Conservation (phyloP, 2,329 filamentous ascomycete species). For the Calonectria pteridis region DNA sequence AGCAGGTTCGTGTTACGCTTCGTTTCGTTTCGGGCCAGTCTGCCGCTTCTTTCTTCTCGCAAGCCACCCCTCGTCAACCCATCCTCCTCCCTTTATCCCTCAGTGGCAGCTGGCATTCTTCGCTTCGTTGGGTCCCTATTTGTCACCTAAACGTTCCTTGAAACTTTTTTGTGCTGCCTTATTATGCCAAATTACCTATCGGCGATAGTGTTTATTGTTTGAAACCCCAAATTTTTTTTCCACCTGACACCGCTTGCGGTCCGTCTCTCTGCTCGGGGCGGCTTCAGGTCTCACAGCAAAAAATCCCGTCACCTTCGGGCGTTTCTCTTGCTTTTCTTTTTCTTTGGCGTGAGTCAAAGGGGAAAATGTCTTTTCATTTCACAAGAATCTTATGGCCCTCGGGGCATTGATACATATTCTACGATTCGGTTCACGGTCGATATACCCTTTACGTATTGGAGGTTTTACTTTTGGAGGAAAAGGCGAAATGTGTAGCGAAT, state of each 20-base stretch:
- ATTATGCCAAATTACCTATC: slow-evolving; percentile 44
- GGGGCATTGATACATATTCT: slow-evolving; percentile 44
- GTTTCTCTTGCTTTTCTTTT: slow-evolving; percentile 28
- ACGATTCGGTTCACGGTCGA: slow-evolving; percentile 47
- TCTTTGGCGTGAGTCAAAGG: neutral
- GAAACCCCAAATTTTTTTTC: neutral
- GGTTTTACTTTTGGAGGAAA: slow-evolving; percentile 37
- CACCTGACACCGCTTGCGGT: slow-evolving; percentile 5
- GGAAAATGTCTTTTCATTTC: slow-evolving; percentile 14
- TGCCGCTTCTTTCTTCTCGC: slow-evolving; percentile 22
- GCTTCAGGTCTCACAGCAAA: neutral
- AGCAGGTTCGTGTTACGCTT: slow-evolving; percentile 23
- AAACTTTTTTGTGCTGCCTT: slow-evolving; percentile 40
- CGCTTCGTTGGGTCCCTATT: slow-evolving; percentile 37
- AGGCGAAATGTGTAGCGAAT: slow-evolving; percentile 37
- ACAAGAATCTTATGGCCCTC: slow-evolving; percentile 28
- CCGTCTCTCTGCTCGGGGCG: neutral
- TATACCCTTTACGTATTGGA: slow-evolving; percentile 47
- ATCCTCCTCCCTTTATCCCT: slow-evolving; percentile 14
- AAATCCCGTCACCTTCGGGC: slow-evolving; percentile 16
- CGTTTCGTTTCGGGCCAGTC: slow-evolving; percentile 34
- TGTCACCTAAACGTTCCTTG: slow-evolving; percentile 32
- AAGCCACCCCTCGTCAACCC: slow-evolving; percentile 23
- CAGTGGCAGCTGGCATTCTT: slow-evolving; percentile 41
- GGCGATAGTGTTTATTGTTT: slow-evolving; percentile 52